Percentiles rank a stretch among this genome's conserved stretches.
phyloP scores from a whole-genome alignment of 2,329 filamentous ascomycete species.

The Penicillium expansum region DNA sequence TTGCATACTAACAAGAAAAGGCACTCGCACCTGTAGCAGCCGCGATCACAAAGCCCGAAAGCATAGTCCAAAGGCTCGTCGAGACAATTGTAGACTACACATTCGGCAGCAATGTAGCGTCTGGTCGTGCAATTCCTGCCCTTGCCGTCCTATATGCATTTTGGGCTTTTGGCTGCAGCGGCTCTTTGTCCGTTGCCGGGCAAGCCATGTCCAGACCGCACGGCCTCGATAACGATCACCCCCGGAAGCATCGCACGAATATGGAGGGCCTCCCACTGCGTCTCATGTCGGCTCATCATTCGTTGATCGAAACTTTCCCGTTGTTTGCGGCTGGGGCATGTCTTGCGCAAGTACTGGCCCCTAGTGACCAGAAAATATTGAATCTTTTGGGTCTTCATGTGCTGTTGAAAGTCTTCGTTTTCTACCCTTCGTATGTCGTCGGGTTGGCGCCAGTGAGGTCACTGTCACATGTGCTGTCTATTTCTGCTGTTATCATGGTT shows the following conservation, averaged over 20 bases:
- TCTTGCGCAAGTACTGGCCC: not conserved
- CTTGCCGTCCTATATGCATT: not conserved
- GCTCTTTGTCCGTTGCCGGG: not conserved
- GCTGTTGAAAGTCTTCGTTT: not conserved
- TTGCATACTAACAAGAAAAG: not conserved
- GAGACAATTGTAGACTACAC: not conserved
- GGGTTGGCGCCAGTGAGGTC: not conserved
- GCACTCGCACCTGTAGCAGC: not conserved
- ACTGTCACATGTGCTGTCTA: not conserved
- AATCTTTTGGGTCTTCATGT: not conserved
- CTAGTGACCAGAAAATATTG: not conserved
- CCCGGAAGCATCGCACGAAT: not conserved
- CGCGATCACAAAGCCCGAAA: not conserved
- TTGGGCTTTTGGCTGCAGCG: not conserved
- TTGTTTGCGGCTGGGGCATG: not conserved
- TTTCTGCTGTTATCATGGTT: not conserved
- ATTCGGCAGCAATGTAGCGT: not conserved
- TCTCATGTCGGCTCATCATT: not conserved
- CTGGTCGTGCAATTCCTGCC: not conserved
- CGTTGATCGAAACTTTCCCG: not conserved
- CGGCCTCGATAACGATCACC: not conserved
- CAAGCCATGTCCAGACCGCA: not conserved
- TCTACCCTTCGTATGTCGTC: not conserved
- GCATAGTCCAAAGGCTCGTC: not conserved
- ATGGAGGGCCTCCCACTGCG: not conserved